These are phyloP conservation scores for Truncatella angustata DNA, from an alignment of 2,329 filamentous ascomycete species.

Conservation along the genomic window DNA sequence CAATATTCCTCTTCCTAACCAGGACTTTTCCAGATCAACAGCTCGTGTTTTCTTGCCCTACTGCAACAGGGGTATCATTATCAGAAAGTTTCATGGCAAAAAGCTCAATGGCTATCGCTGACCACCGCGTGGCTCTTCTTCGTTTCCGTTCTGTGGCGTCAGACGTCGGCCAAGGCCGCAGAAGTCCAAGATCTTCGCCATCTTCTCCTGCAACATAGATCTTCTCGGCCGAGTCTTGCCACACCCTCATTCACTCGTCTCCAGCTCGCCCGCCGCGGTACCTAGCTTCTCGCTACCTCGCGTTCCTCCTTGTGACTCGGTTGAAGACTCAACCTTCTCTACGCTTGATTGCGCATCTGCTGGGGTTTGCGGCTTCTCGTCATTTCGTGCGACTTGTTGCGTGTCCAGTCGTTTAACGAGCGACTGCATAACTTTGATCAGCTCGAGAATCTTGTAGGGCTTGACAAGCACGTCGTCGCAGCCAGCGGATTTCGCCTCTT, in stretches of 20 bases:
- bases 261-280: not conserved
- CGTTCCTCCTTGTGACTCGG: not conserved
- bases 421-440: constrained; percentile 29
- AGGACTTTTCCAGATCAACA: not conserved
- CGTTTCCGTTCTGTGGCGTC: not conserved
- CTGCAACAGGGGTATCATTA: constrained; percentile 3
- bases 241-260: not conserved
- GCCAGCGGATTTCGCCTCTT: constrained; percentile 47
- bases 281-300: not conserved
- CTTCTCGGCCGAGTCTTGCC: constrained; percentile 4
- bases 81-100: not conserved
- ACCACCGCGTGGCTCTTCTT: not conserved
- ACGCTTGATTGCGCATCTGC: not conserved
- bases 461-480: constrained; percentile 70
- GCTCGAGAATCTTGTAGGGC: constrained; percentile 63
- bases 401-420: not conserved
- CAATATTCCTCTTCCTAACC: too few species aligned
- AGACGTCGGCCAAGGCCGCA: not conserved
- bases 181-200: not conserved
- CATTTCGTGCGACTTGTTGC: not conserved
- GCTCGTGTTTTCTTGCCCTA: not conserved
- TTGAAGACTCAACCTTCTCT: not conserved
- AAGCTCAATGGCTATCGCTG: not conserved
- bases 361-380: not conserved
- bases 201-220: not conserved